phyloP scores from a whole-genome alignment of 805 yeast genomes.

The Candida golubevii region DNA sequence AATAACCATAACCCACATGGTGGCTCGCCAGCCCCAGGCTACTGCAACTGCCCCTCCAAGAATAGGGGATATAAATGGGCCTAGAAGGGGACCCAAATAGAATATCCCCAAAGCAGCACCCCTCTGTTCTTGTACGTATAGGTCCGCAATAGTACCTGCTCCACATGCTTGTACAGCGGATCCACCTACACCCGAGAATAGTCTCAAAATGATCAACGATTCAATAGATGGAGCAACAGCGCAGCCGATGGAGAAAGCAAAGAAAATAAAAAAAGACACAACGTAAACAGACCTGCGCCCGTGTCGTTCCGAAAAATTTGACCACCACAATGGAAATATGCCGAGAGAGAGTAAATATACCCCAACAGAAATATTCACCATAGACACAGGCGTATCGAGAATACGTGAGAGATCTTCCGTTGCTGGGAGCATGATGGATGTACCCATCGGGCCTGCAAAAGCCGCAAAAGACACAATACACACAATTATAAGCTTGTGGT shows the following conservation, averaged over 20 bases:
- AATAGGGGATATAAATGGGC: conserved; percentile 77
- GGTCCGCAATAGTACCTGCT: conserved; percentile 81
- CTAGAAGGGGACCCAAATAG: conserved; percentile 76
- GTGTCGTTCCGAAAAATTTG: conserved; percentile 65
- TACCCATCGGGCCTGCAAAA: conserved; percentile 84
- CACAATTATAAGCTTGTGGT: conserved; percentile 51
- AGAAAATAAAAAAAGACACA: conserved; percentile 57
- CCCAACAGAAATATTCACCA: conserved; percentile 78
- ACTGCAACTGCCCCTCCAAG: conserved; percentile 68
- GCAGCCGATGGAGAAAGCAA: conserved; percentile 68
- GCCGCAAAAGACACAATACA: conserved; percentile 69
- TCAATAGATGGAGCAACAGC: conserved; percentile 60
- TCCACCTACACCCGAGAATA: conserved; percentile 79
- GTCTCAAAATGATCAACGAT: conserved; percentile 61
- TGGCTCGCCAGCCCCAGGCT: conserved; percentile 82
- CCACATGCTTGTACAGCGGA: conserved; percentile 80
- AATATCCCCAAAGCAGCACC: conserved; percentile 78
- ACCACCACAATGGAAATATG: conserved; percentile 86
- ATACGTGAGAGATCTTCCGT: conserved; percentile 53
- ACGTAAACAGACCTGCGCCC: conserved; percentile 77
- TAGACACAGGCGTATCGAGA: conserved; percentile 51
- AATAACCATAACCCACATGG: conserved; percentile 80
- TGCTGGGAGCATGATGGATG: conserved; percentile 79
- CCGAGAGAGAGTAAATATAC: conserved; percentile 71
- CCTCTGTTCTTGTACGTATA: conserved; percentile 61